Evolutionary conservation across 2,329 filamentous ascomycete genomes (phyloP).

Genomic region (Fusarium pseudograminearum): DNA sequence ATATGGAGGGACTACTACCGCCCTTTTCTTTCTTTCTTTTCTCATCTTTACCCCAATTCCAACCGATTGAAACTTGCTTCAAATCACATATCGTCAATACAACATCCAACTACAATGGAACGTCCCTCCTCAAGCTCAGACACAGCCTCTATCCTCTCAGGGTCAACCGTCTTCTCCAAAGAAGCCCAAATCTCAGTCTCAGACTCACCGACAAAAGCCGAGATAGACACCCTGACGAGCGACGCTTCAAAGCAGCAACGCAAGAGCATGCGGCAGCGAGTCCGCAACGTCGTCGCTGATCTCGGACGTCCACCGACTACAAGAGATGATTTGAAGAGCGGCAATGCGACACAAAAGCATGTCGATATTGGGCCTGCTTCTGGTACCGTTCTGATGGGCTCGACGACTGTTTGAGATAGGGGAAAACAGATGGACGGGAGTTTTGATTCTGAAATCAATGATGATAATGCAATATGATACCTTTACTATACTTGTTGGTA

Average conservation of each 20-base stretch:
- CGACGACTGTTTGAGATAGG: constrained; percentile 34
- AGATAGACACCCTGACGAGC: background rate
- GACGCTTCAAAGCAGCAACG: constrained; percentile 35
- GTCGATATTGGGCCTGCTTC: constrained; percentile 47
- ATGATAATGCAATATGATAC: background rate
- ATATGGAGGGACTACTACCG: background rate
- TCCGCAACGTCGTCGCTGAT: constrained; percentile 52
- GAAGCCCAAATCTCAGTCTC: constrained; percentile 26
- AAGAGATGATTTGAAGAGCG: constrained; percentile 51
- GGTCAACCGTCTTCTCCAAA: constrained; percentile 49
- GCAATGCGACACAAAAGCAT: constrained; percentile 48
- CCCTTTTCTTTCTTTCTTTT: background rate
- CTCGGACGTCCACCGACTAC: constrained; percentile 51
- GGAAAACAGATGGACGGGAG: background rate
- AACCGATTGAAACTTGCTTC: background rate
- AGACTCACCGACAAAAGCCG: constrained; percentile 23
- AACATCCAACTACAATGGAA: constrained; percentile 35
- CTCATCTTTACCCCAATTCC: background rate
- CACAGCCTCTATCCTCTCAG: constrained; percentile 50
- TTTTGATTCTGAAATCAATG: background rate
- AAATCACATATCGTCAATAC: background rate
- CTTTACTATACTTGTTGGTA: background rate
- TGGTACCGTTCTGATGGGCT: constrained; percentile 42
- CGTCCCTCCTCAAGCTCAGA: constrained; percentile 47
- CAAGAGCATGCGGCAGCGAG: constrained; percentile 50